A percentile compares a stretch with the other conserved stretches of the same genome.
Evolutionary conservation across 1,284 basidiomycete species (phyloP).

Genomic region (Moesziomyces antarcticus): DNA sequence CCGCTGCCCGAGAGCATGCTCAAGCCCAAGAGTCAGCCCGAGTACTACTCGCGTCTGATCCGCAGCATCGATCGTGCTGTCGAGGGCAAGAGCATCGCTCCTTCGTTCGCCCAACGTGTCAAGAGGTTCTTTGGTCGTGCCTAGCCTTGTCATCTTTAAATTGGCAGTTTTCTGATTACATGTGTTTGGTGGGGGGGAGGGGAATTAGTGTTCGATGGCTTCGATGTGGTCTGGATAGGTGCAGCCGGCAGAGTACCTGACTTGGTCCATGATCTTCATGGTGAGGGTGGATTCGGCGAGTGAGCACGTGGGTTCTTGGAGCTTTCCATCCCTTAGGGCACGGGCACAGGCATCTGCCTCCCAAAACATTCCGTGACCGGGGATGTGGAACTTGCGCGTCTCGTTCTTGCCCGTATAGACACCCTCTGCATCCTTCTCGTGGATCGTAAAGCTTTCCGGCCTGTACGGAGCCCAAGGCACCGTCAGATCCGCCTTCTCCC

Average conservation of each 20-base stretch:
- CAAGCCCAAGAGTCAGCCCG: conserved; percentile 53
- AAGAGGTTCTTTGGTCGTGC: conserved; percentile 53
- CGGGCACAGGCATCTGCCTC: conserved; percentile 83
- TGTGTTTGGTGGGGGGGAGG: neutral
- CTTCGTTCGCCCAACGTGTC: conserved; percentile 36
- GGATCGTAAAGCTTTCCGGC: conserved; percentile 43
- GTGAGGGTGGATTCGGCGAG: conserved; percentile 67
- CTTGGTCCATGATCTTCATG: conserved; percentile 58
- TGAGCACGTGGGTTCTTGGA: conserved; percentile 79
- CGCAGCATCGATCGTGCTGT: conserved; percentile 44
- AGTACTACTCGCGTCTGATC: conserved; percentile 57
- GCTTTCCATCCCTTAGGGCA: conserved; percentile 79
- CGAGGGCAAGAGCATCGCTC: conserved; percentile 42
- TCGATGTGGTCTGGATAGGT: conserved; percentile 44
- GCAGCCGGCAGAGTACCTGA: conserved; percentile 27
- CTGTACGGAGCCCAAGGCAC: conserved; percentile 76
- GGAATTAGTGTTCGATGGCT: neutral
- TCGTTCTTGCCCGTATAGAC: conserved; percentile 25
- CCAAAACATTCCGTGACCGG: conserved; percentile 69
- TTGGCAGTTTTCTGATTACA: neutral
- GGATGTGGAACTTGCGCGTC: conserved; percentile 73
- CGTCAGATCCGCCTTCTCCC: conserved; percentile 70
- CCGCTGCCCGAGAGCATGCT: conserved; percentile 47
- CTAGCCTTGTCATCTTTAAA: neutral
- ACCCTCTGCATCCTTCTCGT: conserved; percentile 48